Percentiles rank a stretch among this genome's conserved stretches.
Conservation (phyloP, 305 asterid genomes). For the Andrographis paniculata region DNA sequence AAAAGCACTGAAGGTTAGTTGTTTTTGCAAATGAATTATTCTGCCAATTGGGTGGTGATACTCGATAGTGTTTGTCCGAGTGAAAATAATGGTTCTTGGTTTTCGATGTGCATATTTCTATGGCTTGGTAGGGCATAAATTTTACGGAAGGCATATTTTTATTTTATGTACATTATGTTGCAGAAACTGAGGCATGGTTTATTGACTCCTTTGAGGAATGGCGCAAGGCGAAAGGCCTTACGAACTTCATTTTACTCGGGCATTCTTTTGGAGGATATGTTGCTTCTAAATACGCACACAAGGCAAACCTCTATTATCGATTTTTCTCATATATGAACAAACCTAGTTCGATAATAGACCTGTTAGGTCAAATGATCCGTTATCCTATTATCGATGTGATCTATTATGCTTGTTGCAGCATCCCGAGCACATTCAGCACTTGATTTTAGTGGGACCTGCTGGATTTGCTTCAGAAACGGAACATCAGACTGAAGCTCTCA, state of each 20-base stretch:
- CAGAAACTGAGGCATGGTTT: slow-evolving; percentile 86
- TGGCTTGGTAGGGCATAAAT: too few species aligned
- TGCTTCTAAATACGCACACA: slow-evolving; percentile 68
- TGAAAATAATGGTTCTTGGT: too few species aligned
- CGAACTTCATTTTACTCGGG: slow-evolving; percentile 70
- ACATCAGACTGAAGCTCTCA: slow-evolving; percentile 36
- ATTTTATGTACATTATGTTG: too few species aligned
- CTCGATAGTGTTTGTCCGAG: too few species aligned
- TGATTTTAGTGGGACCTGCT: slow-evolving; percentile 75
- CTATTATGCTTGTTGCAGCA: slow-evolving; percentile 34
- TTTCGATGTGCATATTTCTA: too few species aligned
- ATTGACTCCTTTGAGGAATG: slow-evolving; percentile 84
- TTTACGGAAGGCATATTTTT: too few species aligned
- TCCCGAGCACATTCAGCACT: slow-evolving; percentile 72
- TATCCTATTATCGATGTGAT: slow-evolving; percentile 13
- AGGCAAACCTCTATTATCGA: slow-evolving; percentile 31
- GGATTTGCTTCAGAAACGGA: slow-evolving; percentile 63
- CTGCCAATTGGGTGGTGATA: too few species aligned
- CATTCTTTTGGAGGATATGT: slow-evolving; percentile 86
- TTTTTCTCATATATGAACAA: neutral
- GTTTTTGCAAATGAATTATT: too few species aligned
- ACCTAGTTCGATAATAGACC: neutral
- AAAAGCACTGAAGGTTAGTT: slow-evolving; percentile 86
- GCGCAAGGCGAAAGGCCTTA: slow-evolving; percentile 69
- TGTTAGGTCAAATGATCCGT: too few species aligned